Conservation (phyloP, 2,329 filamentous ascomycete genomes). For the Chalaropsis thielavioides region DNA sequence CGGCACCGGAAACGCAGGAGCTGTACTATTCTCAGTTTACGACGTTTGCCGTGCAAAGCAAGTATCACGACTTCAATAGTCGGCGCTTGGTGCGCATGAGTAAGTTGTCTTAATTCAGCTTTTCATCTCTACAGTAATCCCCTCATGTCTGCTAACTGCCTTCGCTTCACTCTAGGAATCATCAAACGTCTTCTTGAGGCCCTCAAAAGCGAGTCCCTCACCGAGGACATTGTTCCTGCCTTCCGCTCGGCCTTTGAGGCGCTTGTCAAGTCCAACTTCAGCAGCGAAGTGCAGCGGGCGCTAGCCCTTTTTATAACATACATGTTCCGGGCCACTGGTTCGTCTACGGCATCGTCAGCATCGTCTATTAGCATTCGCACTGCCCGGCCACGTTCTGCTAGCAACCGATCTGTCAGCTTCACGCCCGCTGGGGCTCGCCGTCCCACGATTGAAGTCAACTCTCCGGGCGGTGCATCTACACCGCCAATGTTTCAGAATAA, state of each 20-base stretch:
- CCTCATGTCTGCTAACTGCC: background rate
- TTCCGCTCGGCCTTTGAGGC: slow-evolving; percentile 69
- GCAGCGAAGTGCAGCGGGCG: slow-evolving; percentile 70
- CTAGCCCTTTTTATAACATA: slow-evolving; percentile 89
- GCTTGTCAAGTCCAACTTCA: slow-evolving; percentile 66
- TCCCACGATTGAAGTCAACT: slow-evolving; percentile 14
- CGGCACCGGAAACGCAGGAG: slow-evolving; percentile 60
- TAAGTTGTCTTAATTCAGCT: slow-evolving; percentile 32
- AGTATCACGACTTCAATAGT: slow-evolving; percentile 83
- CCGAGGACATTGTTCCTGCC: slow-evolving; percentile 53
- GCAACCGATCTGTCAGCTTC: slow-evolving; percentile 5
- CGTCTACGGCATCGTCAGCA: slow-evolving; percentile 32
- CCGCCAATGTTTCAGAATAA: background rate
- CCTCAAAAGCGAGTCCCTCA: slow-evolving; percentile 70
- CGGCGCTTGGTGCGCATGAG: slow-evolving; percentile 79
- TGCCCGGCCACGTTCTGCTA: slow-evolving; percentile 6
- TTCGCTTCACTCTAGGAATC: slow-evolving; percentile 43
- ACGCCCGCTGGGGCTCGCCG: slow-evolving; percentile 27
- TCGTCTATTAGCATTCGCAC: slow-evolving; percentile 1
- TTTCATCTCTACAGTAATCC: background rate
- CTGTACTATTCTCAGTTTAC: slow-evolving; percentile 89
- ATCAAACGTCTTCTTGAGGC: slow-evolving; percentile 82
- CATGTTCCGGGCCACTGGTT: slow-evolving; percentile 52
- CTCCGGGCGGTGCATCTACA: slow-evolving; percentile 2
- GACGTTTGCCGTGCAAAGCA: slow-evolving; percentile 77